Evolutionary conservation across 345 rosid genomes (phyloP), one percentile per base, ranked within the genome.

Genomic region (Moricandia arvensis): DNA sequence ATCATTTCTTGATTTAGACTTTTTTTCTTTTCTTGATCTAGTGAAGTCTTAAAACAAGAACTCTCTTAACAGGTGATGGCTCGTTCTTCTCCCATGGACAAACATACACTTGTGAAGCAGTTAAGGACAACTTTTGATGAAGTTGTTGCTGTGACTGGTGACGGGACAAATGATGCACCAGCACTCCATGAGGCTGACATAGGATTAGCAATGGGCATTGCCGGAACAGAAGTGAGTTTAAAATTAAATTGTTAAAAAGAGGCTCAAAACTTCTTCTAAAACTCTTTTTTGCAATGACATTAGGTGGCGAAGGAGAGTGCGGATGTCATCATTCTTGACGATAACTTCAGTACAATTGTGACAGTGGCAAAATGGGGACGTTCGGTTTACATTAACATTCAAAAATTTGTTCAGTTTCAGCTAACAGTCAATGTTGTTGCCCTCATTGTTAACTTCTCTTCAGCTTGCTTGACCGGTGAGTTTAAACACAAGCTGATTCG

Each of bases 221-320:
- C 98, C 4, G 98, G 98, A 80, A 93, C 98, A 33, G 96, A 93
- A 86, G 98, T 89, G 13, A 66, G 75, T 69, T 17, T 13, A 6
- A 65, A 21, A 45, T n/a, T n/a, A n/a, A n/a, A n/a, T n/a, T 70
- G 8, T 29, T 6, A 1, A 37, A 3, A 70, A 29, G 3, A 6
- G 29, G 30, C 62, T 33, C 13, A 15, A 73, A 8, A 17, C 4
- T 7, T 4, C 6, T 47, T 26, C 6, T 13, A 8, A 51, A 51
- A 8, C 16, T 34, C 7, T 1, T 5, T 33, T 35, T 29, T 47
- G 15, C 7, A 66, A 59, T 38, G 43, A 68, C 66, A 58, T 77
- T 54, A 93, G 97, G 96, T 93, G 63, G 98, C 98, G 0, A 93
- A 93, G 81, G 98, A 93, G 86, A 93, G 97, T 34, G 98, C 98